These are phyloP conservation scores for Fusarium succisae DNA, from an alignment of 2,329 filamentous ascomycete genomes.

Conservation along the genomic window DNA sequence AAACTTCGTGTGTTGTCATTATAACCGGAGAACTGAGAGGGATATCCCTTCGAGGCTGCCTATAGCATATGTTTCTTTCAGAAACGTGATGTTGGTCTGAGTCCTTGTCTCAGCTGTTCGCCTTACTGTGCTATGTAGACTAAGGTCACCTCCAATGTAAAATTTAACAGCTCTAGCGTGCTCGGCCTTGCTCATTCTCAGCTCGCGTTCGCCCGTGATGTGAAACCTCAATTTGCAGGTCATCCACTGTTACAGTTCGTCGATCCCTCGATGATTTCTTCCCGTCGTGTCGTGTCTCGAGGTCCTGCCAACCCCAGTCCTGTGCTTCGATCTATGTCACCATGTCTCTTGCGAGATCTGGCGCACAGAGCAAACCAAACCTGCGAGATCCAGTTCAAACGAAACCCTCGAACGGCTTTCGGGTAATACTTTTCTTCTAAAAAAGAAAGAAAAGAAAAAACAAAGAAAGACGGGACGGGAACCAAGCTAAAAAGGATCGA, in stretches of 20 bases:
- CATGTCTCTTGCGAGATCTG: slow-evolving; percentile 39
- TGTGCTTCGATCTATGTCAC: slow-evolving; percentile 40
- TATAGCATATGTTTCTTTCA: not conserved
- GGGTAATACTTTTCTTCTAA: not conserved
- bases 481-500: slow-evolving; percentile 10
- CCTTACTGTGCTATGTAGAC: slow-evolving; percentile 14
- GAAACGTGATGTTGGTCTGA: not conserved
- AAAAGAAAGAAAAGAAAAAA: slow-evolving; percentile 8
- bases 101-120: slow-evolving; percentile 31
- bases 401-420: slow-evolving; percentile 13
- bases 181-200: slow-evolving; percentile 30
- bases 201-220: slow-evolving; percentile 43
- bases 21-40: too few species aligned
- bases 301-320: slow-evolving; percentile 35
- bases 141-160: not conserved
- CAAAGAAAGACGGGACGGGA: slow-evolving; percentile 6
- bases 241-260: slow-evolving; percentile 19
- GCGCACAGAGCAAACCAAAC: slow-evolving; percentile 38
- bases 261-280: slow-evolving; percentile 25
- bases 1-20: not conserved
- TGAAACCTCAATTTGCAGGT: slow-evolving; percentile 34
- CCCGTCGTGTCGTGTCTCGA: slow-evolving; percentile 23
- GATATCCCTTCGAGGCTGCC: not conserved
- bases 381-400: slow-evolving; percentile 37
- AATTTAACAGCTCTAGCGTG: slow-evolving; percentile 26